Evolutionary conservation across 78 protist species (phyloP).

Genomic region (Chrysochromulina parva): DNA sequence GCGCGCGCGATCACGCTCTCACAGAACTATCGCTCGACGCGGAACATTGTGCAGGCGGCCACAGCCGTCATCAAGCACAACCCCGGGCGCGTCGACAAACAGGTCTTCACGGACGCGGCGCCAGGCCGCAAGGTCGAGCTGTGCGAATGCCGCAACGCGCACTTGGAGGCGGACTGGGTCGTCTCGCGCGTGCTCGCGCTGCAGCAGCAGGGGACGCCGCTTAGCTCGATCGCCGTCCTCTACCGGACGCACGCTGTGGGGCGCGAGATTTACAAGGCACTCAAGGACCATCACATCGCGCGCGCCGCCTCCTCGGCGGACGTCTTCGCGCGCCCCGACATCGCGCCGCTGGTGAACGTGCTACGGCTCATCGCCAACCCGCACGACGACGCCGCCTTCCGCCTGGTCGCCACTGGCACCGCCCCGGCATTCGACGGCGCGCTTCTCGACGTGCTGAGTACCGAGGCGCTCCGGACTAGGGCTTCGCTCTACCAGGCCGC

Average conservation of each 20-base stretch:
- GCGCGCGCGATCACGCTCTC: neutral
- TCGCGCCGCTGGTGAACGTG: neutral
- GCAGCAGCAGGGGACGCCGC: neutral
- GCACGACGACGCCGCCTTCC: neutral
- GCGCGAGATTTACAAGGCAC: neutral
- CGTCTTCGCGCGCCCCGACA: neutral
- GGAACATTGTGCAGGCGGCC: neutral
- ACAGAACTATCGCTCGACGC: neutral
- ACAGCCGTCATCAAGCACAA: neutral
- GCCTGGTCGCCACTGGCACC: neutral
- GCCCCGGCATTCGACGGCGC: neutral
- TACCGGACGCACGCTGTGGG: conserved; percentile 3
- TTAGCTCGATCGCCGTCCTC: neutral
- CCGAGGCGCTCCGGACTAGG: neutral
- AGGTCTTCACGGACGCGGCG: neutral
- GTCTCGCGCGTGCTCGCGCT: neutral
- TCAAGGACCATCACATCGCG: neutral
- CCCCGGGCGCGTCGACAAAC: neutral
- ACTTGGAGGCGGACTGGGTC: neutral
- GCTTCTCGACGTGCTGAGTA: neutral
- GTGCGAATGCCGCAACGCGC: neutral
- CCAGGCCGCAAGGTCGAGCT: neutral
- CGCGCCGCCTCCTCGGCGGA: neutral
- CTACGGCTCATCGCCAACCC: neutral
- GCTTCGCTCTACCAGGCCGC: neutral